phyloP scores from a whole-genome alignment of 306 rosid genomes.

The Trifolium pratense region DNA sequence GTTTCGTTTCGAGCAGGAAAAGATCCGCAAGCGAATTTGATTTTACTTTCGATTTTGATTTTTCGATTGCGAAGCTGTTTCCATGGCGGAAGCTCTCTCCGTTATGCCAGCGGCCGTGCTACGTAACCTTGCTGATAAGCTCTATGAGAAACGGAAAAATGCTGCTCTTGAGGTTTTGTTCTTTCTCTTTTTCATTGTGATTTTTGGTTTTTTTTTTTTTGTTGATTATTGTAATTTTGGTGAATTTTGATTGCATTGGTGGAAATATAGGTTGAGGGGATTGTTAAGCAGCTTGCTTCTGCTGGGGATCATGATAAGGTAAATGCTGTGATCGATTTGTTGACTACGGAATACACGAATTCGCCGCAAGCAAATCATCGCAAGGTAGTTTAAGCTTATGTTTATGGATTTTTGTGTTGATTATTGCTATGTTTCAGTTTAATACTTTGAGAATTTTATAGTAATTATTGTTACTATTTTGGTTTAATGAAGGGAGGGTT shows the following conservation, averaged over 20 bases:
- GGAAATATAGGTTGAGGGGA: constrained; percentile 81
- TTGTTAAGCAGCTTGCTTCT: constrained; percentile 79
- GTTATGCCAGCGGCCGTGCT: constrained; percentile 72
- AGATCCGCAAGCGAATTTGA: constrained; percentile 45
- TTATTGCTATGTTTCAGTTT: constrained; percentile 2
- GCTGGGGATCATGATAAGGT: constrained; percentile 82
- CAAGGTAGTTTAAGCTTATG: constrained; percentile 58
- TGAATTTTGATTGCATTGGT: constrained; percentile 10
- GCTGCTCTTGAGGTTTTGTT: constrained; percentile 87
- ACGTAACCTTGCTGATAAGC: constrained; percentile 89
- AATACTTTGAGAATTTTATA: constrained; percentile 12
- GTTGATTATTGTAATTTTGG: constrained; percentile 29
- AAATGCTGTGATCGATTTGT: constrained; percentile 76
- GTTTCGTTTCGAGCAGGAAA: constrained; percentile 41
- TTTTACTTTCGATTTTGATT: background rate
- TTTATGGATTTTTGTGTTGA: background rate
- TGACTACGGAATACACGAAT: constrained; percentile 63
- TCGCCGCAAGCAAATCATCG: constrained; percentile 92
- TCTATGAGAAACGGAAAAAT: constrained; percentile 96
- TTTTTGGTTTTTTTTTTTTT: background rate
- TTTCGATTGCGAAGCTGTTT: constrained; percentile 26
- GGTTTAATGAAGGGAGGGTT: constrained; percentile 76
- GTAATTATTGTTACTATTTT: background rate
- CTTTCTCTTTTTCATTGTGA: background rate
- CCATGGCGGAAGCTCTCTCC: constrained; percentile 74